Conservation (phyloP, 176 grass and related monocot species). For the Hordeum vulgare region DNA sequence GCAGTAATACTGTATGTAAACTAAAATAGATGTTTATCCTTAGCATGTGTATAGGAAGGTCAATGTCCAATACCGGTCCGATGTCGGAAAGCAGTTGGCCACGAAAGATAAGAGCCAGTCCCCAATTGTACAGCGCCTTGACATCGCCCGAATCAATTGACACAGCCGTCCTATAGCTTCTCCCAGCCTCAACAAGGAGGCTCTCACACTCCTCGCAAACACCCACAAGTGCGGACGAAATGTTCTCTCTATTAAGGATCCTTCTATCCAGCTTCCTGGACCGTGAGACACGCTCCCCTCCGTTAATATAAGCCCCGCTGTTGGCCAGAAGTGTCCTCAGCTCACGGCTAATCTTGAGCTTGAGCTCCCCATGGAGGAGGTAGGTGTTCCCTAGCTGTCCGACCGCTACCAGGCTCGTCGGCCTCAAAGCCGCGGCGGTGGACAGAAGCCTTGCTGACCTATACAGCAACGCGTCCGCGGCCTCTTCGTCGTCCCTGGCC, state of each 20-base stretch:
- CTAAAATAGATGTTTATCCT: too few relatives aligned
- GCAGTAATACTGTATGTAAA: too few relatives aligned
- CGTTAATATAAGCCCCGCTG: slow-evolving; percentile 20
- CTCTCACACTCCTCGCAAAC: slow-evolving; percentile 89
- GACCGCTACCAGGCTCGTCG: slow-evolving; percentile 63
- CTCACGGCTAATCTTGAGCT: slow-evolving; percentile 84
- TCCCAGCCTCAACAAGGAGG: slow-evolving; percentile 75
- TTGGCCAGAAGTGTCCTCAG: slow-evolving; percentile 68
- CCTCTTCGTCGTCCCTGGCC: slow-evolving; percentile 46
- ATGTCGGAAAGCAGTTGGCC: slow-evolving; percentile 89
- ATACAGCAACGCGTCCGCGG: slow-evolving; percentile 62
- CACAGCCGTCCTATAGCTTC: slow-evolving; percentile 72
- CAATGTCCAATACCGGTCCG: slow-evolving; percentile 59
- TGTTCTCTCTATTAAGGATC: slow-evolving; percentile 40
- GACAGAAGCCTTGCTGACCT: slow-evolving; percentile 66
- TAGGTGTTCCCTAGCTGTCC: slow-evolving; percentile 84
- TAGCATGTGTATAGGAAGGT: too few relatives aligned
- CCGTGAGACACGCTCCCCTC: slow-evolving; percentile 13
- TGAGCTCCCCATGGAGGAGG: slow-evolving; percentile 93
- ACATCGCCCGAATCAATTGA: slow-evolving; percentile 60
- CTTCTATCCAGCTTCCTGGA: slow-evolving; percentile 52
- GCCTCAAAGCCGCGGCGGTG: slow-evolving; percentile 60
- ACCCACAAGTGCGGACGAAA: slow-evolving; percentile 50
- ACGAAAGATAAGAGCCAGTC: slow-evolving; percentile 68
- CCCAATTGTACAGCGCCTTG: slow-evolving; percentile 92